Evolutionary conservation across 2,329 filamentous ascomycete species (phyloP).

Genomic region (Fonsecaea erecta): DNA sequence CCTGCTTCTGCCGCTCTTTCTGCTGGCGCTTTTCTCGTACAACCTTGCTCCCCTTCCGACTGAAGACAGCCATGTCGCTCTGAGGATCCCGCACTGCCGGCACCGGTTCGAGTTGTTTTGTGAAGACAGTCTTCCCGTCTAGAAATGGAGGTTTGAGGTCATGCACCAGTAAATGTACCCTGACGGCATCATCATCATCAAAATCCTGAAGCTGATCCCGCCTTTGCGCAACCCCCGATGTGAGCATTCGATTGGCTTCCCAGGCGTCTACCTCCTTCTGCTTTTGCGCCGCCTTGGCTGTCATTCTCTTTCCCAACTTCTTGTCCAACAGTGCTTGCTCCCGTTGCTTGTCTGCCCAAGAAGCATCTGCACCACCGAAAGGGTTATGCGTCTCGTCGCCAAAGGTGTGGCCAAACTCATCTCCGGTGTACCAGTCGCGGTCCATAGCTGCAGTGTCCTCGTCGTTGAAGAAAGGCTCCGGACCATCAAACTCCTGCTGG

Average conservation of each 20-base stretch:
- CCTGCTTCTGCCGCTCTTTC: slow-evolving; percentile 89
- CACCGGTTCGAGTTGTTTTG: slow-evolving; percentile 93
- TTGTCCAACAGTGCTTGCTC: slow-evolving; percentile 78
- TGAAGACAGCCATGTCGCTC: slow-evolving; percentile 99
- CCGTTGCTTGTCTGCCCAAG: slow-evolving; percentile 74
- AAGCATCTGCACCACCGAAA: slow-evolving; percentile 75
- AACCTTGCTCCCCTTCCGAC: slow-evolving; percentile 89
- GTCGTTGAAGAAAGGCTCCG: slow-evolving; percentile 65
- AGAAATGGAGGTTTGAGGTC: slow-evolving; percentile 93
- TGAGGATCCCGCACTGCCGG: slow-evolving; percentile 90
- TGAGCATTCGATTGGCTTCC: slow-evolving; percentile 98
- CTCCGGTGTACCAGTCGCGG: slow-evolving; percentile 89
- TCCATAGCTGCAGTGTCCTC: slow-evolving; percentile 78
- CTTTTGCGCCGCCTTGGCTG: slow-evolving; percentile 77
- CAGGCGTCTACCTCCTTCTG: slow-evolving; percentile 96
- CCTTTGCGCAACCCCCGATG: slow-evolving; percentile 90
- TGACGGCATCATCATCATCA: slow-evolving; percentile 85
- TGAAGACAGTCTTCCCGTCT: slow-evolving; percentile 93
- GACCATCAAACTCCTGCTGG: slow-evolving; percentile 65
- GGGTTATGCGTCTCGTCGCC: slow-evolving; percentile 94
- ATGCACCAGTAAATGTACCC: slow-evolving; percentile 89
- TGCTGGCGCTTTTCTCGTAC: slow-evolving; percentile 91
- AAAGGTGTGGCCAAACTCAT: slow-evolving; percentile 82
- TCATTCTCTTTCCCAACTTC: slow-evolving; percentile 73
- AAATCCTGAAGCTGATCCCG: slow-evolving; percentile 81